A percentile compares a stretch with the other conserved stretches of the same genome.
Evolutionary conservation across 2,329 filamentous ascomycete species (phyloP).

Genomic region (Orbilia blumenaviensis): DNA sequence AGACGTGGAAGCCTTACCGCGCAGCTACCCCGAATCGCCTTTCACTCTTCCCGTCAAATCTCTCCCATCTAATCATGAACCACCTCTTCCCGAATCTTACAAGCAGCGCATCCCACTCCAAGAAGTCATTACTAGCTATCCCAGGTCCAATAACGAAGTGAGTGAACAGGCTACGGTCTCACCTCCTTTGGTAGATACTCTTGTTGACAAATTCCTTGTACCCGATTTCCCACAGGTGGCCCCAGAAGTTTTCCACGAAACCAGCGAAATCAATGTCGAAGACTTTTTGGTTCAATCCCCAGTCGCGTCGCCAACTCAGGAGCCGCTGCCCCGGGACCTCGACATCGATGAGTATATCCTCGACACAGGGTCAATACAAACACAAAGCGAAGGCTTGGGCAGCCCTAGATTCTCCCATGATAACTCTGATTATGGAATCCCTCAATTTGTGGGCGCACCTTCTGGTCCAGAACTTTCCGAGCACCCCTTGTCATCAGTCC

Average conservation of each 20-base stretch:
- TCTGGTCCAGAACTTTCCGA: neutral
- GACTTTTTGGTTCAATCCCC: conserved; percentile 28
- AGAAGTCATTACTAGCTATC: conserved; percentile 16
- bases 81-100: neutral
- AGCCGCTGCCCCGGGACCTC: neutral
- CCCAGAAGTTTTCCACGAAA: neutral
- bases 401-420: neutral
- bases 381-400: neutral
- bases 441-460: neutral
- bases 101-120: conserved; percentile 10
- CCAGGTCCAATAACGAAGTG: neutral
- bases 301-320: neutral
- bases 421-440: neutral
- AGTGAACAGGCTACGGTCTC: no score
- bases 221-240: neutral
- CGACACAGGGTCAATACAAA: neutral
- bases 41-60: neutral
- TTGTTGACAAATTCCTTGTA: conserved; percentile 17
- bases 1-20: neutral
- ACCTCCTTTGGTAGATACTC: neutral
- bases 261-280: neutral
- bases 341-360: conserved; percentile 23
- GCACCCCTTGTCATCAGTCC: neutral
- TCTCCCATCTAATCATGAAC: neutral
- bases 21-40: conserved; percentile 18